These are phyloP conservation scores for Bipolaris sorokiniana DNA, from an alignment of 2,329 filamentous ascomycete genomes.

Conservation along the genomic window DNA sequence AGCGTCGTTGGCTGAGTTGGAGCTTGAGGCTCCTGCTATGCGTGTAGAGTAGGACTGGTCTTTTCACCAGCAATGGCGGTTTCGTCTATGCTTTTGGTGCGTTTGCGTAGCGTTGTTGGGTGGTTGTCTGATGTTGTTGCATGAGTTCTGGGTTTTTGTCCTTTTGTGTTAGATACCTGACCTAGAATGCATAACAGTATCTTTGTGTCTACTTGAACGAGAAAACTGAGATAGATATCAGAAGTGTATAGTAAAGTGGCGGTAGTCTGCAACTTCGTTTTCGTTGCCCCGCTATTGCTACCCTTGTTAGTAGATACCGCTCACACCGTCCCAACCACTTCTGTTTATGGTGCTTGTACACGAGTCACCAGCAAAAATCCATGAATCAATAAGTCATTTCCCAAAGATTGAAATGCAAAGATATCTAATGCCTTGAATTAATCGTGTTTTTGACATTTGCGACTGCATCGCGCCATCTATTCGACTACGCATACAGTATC, in stretches of 20 bases:
- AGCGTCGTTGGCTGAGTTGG: slow-evolving; percentile 43
- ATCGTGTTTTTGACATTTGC: neutral
- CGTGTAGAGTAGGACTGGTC: slow-evolving; percentile 23
- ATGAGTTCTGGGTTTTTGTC: neutral
- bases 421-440: neutral
- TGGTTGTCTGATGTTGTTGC: neutral
- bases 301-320: too few relatives aligned
- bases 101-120: neutral
- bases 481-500: slow-evolving; percentile 28
- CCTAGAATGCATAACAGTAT: neutral
- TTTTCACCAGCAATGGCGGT: neutral
- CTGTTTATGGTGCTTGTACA: too few relatives aligned
- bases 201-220: neutral
- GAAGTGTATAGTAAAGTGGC: too few relatives aligned
- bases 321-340: too few relatives aligned
- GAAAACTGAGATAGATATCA: neutral
- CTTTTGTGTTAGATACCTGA: neutral
- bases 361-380: too few relatives aligned
- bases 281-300: too few relatives aligned
- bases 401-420: too few relatives aligned
- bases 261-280: too few relatives aligned
- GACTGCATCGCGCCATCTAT: neutral
- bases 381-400: too few relatives aligned
- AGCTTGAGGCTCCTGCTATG: slow-evolving; percentile 36
- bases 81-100: neutral